phyloP scores from a whole-genome alignment of 371 early-diverging fungal species.

The Mucor lusitanicus region DNA sequence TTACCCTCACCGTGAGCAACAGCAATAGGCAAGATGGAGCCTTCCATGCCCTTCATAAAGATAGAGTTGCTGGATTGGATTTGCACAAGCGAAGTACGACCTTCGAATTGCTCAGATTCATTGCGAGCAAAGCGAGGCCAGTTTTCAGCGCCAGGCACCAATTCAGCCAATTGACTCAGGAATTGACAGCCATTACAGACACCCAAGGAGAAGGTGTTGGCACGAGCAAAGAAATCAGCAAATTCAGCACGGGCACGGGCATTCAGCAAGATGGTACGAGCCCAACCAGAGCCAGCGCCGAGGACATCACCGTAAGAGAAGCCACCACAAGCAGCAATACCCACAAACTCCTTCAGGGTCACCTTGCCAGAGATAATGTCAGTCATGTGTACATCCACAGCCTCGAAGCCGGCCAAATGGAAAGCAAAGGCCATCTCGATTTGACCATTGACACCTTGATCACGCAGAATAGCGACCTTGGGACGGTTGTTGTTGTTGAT shows the following conservation, averaged over 20 bases:
- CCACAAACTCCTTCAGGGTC: conserved; percentile 73
- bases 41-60: conserved; percentile 91
- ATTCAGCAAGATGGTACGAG: conserved; percentile 84
- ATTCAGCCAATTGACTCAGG: conserved; percentile 79
- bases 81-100: conserved; percentile 83
- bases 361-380: conserved; percentile 82
- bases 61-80: conserved; percentile 53
- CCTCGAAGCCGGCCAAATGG: conserved; percentile 87
- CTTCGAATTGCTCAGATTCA: conserved; percentile 92
- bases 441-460: conserved; percentile 96
- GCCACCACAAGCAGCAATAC: conserved; percentile 95
- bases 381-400: conserved; percentile 97
- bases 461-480: conserved; percentile 91
- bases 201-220: conserved; percentile 92
- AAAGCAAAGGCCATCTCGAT: conserved; percentile 95
- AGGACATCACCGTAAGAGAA: conserved; percentile 98
- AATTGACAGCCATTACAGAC: conserved; percentile 99
- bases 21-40: conserved; percentile 88
- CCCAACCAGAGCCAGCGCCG: conserved; percentile 98
- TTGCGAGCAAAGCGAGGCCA: conserved; percentile 95
- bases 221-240: conserved; percentile 76
- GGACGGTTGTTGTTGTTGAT: conserved; percentile 51
- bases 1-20: conserved; percentile 97
- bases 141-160: conserved; percentile 78
- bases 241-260: conserved; percentile 74